Conservation (phyloP, 2,329 filamentous ascomycete species). For the Hymenoscyphus albidus region DNA sequence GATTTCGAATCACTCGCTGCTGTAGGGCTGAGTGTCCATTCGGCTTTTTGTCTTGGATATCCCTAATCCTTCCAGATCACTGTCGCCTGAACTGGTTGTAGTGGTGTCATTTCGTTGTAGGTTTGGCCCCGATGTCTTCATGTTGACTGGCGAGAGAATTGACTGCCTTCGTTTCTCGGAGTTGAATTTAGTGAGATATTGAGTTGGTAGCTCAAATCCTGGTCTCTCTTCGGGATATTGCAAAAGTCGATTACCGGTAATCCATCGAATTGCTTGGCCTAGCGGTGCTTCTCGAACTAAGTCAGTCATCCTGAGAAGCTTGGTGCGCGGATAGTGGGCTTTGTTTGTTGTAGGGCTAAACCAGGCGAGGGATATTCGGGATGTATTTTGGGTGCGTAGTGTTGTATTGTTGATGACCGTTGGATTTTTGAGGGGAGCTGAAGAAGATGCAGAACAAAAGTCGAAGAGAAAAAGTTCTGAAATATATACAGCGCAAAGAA, state of each 20-base stretch:
- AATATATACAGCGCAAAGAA: neutral
- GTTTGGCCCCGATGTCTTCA: neutral
- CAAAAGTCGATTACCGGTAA: slow-evolving; percentile 48
- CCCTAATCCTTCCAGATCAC: neutral
- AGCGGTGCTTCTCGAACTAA: slow-evolving; percentile 51
- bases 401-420: neutral
- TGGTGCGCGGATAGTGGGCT: neutral
- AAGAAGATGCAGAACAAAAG: neutral
- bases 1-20: neutral
- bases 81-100: neutral
- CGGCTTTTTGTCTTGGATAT: neutral
- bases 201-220: slow-evolving; percentile 46
- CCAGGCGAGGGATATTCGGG: no score
- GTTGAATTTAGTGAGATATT: slow-evolving; percentile 18
- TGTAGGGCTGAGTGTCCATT: neutral
- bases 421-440: no score
- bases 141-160: neutral
- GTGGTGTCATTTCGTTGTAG: neutral
- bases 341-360: neutral
- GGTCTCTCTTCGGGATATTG: slow-evolving; percentile 54
- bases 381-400: neutral
- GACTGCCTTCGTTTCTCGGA: neutral
- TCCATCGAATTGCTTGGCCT: slow-evolving; percentile 52
- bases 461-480: neutral
- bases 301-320: slow-evolving; percentile 1